These are phyloP conservation scores for Paecilomyces sp. DNA, from an alignment of 2,329 filamentous ascomycete species.

Conservation along the genomic window DNA sequence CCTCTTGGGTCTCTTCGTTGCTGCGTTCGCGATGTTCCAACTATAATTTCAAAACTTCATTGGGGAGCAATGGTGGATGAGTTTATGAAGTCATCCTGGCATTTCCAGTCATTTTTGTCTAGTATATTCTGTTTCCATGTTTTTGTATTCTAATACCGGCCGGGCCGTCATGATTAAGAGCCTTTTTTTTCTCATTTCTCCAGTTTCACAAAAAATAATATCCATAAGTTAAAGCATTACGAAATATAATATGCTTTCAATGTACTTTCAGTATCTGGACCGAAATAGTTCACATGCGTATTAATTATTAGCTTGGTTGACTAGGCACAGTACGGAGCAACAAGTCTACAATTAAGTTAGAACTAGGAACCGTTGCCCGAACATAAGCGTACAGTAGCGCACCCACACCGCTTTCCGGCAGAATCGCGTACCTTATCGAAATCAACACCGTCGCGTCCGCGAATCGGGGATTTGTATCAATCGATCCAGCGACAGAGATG, in stretches of 20 bases:
- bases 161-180: background rate
- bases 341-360: background rate
- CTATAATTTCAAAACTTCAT: constrained; percentile 4
- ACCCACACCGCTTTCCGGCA: background rate
- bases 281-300: background rate
- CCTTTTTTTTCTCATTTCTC: background rate
- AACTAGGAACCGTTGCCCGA: background rate
- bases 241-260: background rate
- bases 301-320: background rate
- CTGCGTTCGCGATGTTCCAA: constrained; percentile 2
- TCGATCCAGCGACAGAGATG: background rate
- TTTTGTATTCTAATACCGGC: background rate
- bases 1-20: constrained; percentile 3
- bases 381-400: background rate
- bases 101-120: background rate
- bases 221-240: background rate
- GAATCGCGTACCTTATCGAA: background rate
- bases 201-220: background rate
- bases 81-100: background rate
- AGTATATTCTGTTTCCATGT: background rate
- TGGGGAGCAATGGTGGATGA: background rate
- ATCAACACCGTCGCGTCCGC: background rate
- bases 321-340: too few relatives aligned
- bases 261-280: background rate
- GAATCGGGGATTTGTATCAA: background rate